phyloP scores from a whole-genome alignment of 768 basidiomycete species.

The Podaxis carcinomalis region DNA sequence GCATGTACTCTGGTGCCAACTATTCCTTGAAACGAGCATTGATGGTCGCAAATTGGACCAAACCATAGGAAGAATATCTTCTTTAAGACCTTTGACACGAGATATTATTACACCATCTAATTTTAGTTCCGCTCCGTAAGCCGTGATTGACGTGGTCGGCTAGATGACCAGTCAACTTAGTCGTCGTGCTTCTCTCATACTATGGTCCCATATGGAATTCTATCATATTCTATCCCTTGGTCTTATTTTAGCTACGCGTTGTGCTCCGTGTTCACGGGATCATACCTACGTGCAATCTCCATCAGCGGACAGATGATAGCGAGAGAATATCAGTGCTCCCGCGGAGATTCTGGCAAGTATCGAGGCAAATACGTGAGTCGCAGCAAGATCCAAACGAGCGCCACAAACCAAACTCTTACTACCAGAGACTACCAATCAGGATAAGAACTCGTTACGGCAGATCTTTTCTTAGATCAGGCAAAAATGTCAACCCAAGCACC shows the following conservation, averaged over 20 bases:
- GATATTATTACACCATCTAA: not conserved
- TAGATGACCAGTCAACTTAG: not conserved
- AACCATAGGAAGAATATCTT: not conserved
- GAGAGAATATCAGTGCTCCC: too few species aligned
- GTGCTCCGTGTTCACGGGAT: not conserved
- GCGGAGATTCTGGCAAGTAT: too few species aligned
- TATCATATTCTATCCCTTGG: not conserved
- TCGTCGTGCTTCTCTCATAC: constrained; percentile 8
- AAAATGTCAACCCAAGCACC: not conserved
- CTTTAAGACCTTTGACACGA: not conserved
- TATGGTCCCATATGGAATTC: not conserved
- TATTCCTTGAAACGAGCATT: not conserved
- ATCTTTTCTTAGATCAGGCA: not conserved
- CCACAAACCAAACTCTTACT: too few species aligned
- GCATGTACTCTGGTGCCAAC: not conserved
- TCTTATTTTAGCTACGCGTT: not conserved
- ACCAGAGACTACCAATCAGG: not conserved
- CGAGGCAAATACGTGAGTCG: too few species aligned
- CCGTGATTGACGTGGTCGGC: constrained; percentile 12
- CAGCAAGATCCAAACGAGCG: too few species aligned
- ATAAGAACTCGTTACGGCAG: not conserved
- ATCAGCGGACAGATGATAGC: too few species aligned
- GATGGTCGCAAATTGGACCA: not conserved
- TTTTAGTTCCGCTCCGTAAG: constrained; percentile 11
- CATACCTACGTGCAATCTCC: too few species aligned